Evolutionary conservation across 768 basidiomycete genomes (phyloP).

Genomic region (Candolleomyces aberdarensis): DNA sequence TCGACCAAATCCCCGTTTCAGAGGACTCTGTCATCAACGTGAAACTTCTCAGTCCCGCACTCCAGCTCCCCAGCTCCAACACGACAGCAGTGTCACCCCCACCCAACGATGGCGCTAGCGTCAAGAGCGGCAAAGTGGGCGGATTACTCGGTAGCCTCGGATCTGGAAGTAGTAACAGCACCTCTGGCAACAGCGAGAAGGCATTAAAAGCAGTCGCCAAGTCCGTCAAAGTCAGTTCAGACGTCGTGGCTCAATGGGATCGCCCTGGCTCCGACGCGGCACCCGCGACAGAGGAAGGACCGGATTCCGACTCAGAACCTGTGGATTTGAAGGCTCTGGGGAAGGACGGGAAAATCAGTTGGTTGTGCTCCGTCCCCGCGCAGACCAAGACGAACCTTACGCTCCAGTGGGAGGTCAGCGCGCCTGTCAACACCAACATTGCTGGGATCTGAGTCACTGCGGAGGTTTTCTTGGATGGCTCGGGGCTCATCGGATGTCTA

Average conservation of each 20-base stretch:
- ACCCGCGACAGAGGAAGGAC: not conserved
- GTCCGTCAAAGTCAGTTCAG: conserved; percentile 18
- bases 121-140: not conserved
- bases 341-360: conserved; percentile 30
- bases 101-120: not conserved
- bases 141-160: not conserved
- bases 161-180: not conserved
- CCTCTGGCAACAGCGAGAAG: not conserved
- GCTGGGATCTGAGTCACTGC: not conserved
- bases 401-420: conserved; percentile 33
- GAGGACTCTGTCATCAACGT: conserved; percentile 29
- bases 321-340: conserved; percentile 23
- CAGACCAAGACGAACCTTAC: conserved; percentile 27
- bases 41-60: conserved; percentile 25
- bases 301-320: not conserved
- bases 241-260: conserved; percentile 30
- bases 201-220: not conserved
- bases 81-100: not conserved
- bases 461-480: too few relatives aligned
- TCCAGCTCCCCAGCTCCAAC: conserved; percentile 13
- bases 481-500: too few relatives aligned
- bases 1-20: conserved; percentile 36
- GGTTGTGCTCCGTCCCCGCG: conserved; percentile 25
- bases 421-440: conserved; percentile 11
- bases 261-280: conserved; percentile 19